These are phyloP conservation scores for Tetrahymena elliotti DNA, from an alignment of 73 alveolate species.

Conservation along the genomic window DNA sequence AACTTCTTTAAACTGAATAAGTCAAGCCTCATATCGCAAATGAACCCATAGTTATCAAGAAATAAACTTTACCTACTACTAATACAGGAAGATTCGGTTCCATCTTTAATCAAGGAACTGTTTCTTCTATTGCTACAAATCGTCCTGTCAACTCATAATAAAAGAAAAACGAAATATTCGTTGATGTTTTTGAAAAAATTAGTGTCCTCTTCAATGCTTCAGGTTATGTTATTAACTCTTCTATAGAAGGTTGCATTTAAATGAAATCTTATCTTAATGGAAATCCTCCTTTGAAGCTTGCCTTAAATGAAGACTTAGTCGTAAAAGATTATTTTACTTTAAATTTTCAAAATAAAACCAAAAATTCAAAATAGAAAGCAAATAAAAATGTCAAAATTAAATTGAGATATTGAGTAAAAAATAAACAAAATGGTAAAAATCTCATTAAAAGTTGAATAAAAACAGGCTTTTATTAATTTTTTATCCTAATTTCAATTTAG, in stretches of 20 bases:
- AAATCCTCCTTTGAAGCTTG: neutral
- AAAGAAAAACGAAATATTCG: constrained; percentile 93
- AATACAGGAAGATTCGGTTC: constrained; percentile 6
- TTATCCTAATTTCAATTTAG: too few relatives aligned
- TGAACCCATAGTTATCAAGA: constrained; percentile 34
- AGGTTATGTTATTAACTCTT: constrained; percentile 92
- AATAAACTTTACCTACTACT: neutral
- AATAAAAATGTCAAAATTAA: too few relatives aligned
- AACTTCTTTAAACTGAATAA: constrained; percentile 37
- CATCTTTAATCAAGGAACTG: constrained; percentile 11
- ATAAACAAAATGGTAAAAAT: too few relatives aligned
- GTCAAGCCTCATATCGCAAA: constrained; percentile 38
- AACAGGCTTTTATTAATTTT: too few relatives aligned
- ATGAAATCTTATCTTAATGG: constrained; percentile 50
- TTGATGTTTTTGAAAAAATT: constrained; percentile 94
- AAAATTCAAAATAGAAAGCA: too few relatives aligned
- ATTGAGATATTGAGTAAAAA: too few relatives aligned
- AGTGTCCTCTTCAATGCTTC: constrained; percentile 90
- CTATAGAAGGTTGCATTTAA: constrained; percentile 96
- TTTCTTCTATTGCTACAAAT: constrained; percentile 12
- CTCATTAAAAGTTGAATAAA: too few relatives aligned
- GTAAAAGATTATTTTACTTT: constrained; percentile 82
- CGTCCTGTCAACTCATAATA: constrained; percentile 43
- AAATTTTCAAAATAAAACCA: too few relatives aligned
- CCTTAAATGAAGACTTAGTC: constrained; percentile 60